A percentile compares a stretch with the other conserved stretches of the same genome.
Conservation (phyloP, 2,329 filamentous ascomycete species). For the Alternaria conjuncta region DNA sequence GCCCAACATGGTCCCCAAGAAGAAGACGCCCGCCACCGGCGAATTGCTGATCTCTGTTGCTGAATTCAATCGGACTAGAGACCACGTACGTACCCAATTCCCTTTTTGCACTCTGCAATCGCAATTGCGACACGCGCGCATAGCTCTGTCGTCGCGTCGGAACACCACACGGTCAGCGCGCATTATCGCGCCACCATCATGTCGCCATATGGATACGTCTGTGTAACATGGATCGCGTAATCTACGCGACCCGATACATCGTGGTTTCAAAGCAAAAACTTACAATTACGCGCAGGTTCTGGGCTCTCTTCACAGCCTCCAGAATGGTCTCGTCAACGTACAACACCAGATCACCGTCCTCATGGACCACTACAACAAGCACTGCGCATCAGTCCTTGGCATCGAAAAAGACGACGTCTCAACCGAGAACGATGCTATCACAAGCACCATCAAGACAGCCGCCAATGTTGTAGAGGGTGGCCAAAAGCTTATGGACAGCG, state of each 20-base stretch:
- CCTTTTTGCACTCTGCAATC: slow-evolving; percentile 8
- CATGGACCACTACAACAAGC: slow-evolving; percentile 82
- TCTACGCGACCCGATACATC: slow-evolving; percentile 31
- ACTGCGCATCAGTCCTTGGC: slow-evolving; percentile 79
- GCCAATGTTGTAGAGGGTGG: slow-evolving; percentile 40
- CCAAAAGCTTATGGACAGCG: slow-evolving; percentile 28
- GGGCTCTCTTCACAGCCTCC: slow-evolving; percentile 77
- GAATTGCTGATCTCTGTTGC: slow-evolving; percentile 66
- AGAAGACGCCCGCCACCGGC: slow-evolving; percentile 41
- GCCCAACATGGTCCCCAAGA: slow-evolving; percentile 34
- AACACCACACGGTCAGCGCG: slow-evolving; percentile 10
- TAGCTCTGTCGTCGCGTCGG: slow-evolving; percentile 12
- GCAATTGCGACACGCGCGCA: slow-evolving; percentile 24
- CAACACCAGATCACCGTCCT: slow-evolving; percentile 73
- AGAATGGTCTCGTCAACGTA: slow-evolving; percentile 58
- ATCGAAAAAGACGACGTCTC: slow-evolving; percentile 49
- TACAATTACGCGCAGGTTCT: slow-evolving; percentile 64
- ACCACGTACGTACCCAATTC: slow-evolving; percentile 69
- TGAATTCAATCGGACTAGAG: slow-evolving; percentile 79
- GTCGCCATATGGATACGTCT: not conserved
- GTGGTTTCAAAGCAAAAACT: not conserved
- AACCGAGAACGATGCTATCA: slow-evolving; percentile 50
- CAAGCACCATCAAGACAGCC: slow-evolving; percentile 20
- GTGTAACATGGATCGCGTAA: slow-evolving; percentile 25
- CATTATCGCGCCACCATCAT: slow-evolving; percentile 11